Conservation (phyloP, 2,329 filamentous ascomycete genomes). For the Ascochyta pisi region DNA sequence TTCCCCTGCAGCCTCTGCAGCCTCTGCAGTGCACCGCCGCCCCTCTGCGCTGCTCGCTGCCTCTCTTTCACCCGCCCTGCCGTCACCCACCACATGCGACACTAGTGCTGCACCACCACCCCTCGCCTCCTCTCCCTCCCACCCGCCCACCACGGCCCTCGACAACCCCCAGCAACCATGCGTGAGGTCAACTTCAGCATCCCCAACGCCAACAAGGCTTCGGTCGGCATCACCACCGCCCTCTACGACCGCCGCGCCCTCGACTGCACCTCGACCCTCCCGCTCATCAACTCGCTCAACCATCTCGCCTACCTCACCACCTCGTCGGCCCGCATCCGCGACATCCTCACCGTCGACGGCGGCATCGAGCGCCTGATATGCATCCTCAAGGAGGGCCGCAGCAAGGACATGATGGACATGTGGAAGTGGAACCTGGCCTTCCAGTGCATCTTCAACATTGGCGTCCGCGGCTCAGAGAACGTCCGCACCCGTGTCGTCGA, state of each 20-base stretch:
- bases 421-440: slow-evolving; percentile 99
- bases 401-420: slow-evolving; percentile 99
- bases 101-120: slow-evolving; percentile 42
- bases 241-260: slow-evolving; percentile 96
- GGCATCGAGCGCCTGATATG: slow-evolving; percentile 95
- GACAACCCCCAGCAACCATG: slow-evolving; percentile 67
- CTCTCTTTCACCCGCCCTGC: slow-evolving; percentile 15
- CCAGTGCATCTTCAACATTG: slow-evolving; percentile 98
- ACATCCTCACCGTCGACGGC: slow-evolving; percentile 98
- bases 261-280: slow-evolving; percentile 96
- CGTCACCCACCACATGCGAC: slow-evolving; percentile 40
- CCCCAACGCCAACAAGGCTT: slow-evolving; percentile 99
- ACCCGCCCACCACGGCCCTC: slow-evolving; percentile 19
- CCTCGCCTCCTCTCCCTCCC: slow-evolving; percentile 25
- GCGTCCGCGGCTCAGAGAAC: slow-evolving; percentile 90
- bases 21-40: slow-evolving; percentile 11
- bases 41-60: slow-evolving; percentile 9
- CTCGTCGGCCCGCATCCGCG: slow-evolving; percentile 93
- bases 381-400: slow-evolving; percentile 96
- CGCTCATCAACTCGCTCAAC: slow-evolving; percentile 98
- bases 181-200: slow-evolving; percentile 99
- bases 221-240: slow-evolving; percentile 96
- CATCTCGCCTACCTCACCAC: slow-evolving; percentile 98
- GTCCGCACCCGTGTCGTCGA: slow-evolving; percentile 96
- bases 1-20: neutral